A percentile compares a stretch with the other conserved stretches of the same genome.
phyloP scores from a whole-genome alignment of 2,329 filamentous ascomycete genomes.

The Myriangium duriaei region DNA sequence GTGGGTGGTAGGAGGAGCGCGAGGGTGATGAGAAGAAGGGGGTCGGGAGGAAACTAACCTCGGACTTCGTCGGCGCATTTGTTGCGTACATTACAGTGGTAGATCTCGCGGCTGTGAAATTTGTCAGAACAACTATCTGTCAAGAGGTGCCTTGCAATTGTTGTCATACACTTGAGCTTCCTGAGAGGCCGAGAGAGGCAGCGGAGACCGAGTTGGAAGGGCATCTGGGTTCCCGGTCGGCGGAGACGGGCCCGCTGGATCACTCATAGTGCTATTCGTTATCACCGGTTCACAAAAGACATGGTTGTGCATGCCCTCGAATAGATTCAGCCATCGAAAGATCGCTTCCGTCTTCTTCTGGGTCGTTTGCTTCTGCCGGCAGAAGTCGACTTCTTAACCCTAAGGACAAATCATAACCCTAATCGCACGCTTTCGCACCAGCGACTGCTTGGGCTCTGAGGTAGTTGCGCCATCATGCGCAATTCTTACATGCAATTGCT shows the following conservation, averaged over 20 bases:
- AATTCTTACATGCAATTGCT: too few species aligned
- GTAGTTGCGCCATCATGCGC: too few species aligned
- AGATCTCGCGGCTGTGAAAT: conserved; percentile 47
- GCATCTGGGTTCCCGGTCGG: conserved; percentile 2
- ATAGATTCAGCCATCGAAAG: too few species aligned
- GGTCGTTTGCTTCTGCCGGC: too few species aligned
- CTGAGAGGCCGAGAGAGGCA: conserved; percentile 70
- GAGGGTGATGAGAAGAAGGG: conserved; percentile 1
- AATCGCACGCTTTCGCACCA: too few species aligned
- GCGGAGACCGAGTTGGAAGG: conserved; percentile 48
- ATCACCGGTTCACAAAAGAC: background rate
- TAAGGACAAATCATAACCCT: too few species aligned
- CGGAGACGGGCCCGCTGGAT: background rate
- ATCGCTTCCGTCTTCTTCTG: too few species aligned
- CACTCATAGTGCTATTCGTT: background rate
- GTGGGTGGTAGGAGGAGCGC: background rate
- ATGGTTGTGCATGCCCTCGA: background rate
- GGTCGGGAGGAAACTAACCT: conserved; percentile 22
- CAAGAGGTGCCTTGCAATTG: background rate
- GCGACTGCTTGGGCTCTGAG: too few species aligned
- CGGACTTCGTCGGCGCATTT: conserved; percentile 52
- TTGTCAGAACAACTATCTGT: background rate
- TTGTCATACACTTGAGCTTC: conserved; percentile 55
- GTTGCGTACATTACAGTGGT: conserved; percentile 63
- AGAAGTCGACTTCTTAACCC: too few species aligned